phyloP scores from a whole-genome alignment of 139 green algal genomes.

The Pycnococcus provasolii region DNA sequence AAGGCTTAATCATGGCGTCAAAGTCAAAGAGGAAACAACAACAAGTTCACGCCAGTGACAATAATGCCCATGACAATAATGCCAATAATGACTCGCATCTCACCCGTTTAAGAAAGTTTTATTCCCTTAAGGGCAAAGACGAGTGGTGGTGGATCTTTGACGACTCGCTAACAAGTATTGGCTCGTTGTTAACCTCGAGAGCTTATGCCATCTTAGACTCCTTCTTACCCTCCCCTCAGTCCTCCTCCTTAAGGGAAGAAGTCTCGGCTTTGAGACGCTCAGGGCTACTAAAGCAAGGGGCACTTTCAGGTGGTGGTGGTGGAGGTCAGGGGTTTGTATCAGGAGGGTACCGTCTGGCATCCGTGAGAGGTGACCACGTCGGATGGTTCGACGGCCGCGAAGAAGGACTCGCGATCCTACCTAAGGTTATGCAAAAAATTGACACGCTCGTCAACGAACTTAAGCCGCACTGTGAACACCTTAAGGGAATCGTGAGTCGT shows the following conservation, averaged over 20 bases:
- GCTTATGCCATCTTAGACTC: neutral
- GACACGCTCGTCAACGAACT: constrained; percentile 6
- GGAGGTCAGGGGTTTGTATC: neutral
- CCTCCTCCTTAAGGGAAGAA: neutral
- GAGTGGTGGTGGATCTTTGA: constrained; percentile 6
- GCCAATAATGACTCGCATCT: too few relatives aligned
- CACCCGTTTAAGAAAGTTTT: neutral
- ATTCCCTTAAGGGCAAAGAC: neutral
- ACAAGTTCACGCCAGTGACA: too few relatives aligned
- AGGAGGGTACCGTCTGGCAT: neutral
- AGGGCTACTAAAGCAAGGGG: neutral
- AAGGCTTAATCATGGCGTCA: too few relatives aligned
- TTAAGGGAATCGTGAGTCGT: neutral
- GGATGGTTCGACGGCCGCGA: neutral
- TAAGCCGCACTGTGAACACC: neutral
- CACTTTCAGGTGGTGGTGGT: neutral
- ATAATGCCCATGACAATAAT: too few relatives aligned
- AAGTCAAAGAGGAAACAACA: too few relatives aligned
- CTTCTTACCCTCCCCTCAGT: neutral
- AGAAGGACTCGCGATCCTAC: neutral
- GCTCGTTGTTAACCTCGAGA: neutral
- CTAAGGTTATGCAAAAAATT: neutral
- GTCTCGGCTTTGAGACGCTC: neutral
- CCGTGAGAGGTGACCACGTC: neutral
- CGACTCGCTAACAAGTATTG: neutral